A percentile compares a stretch with the other conserved stretches of the same genome.
phyloP scores from a whole-genome alignment of 2,329 filamentous ascomycete species.

The Phialophora verrucosa region DNA sequence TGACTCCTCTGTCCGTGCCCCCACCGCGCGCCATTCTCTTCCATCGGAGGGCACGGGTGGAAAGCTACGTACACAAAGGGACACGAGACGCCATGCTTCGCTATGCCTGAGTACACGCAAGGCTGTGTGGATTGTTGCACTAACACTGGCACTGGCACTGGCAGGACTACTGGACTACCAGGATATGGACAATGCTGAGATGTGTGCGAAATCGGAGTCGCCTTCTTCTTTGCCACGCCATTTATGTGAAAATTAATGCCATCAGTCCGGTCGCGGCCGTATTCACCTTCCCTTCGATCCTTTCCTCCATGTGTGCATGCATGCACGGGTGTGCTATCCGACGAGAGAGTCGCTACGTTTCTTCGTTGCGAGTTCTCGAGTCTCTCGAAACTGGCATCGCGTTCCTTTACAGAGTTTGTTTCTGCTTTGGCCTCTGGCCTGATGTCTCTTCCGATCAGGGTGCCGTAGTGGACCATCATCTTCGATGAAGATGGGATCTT shows the following conservation, averaged over 20 bases:
- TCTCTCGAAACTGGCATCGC: not conserved
- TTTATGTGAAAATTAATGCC: not conserved
- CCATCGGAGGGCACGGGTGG: not conserved
- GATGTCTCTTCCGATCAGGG: not conserved
- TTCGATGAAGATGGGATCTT: not conserved
- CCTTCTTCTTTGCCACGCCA: not conserved
- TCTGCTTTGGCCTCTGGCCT: not conserved
- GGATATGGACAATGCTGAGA: not conserved
- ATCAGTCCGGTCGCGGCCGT: not conserved
- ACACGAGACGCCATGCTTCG: not conserved
- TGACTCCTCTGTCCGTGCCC: no score
- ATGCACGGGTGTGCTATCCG: not conserved
- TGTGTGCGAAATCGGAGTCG: not conserved
- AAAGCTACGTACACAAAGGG: not conserved
- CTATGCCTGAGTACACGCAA: not conserved
- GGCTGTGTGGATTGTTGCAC: not conserved
- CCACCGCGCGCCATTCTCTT: not conserved
- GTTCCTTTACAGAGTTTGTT: not conserved
- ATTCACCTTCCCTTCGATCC: not conserved
- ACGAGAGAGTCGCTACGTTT: not conserved
- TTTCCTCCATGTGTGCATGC: not conserved
- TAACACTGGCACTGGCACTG: not conserved
- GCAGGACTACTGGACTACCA: not conserved
- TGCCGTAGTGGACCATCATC: not conserved
- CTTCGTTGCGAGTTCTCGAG: not conserved